Evolutionary conservation across 208 protist genomes (phyloP).

Genomic region (Borovskyia barvae): DNA sequence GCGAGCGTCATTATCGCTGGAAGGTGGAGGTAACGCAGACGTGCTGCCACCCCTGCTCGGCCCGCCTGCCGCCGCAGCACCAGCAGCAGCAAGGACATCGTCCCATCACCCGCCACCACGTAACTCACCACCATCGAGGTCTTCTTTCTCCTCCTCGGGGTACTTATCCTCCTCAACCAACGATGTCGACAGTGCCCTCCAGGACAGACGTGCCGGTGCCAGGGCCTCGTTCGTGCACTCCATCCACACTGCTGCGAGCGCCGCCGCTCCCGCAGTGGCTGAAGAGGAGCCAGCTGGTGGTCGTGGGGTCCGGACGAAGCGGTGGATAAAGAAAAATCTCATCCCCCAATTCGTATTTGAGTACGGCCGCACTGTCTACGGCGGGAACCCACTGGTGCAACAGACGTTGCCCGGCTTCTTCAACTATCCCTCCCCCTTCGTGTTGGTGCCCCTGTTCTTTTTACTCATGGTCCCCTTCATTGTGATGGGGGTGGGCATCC

Average conservation of each 20-base stretch:
- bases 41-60: background rate
- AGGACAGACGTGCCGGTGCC: background rate
- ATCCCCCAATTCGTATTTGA: constrained; percentile 34
- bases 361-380: constrained; percentile 74
- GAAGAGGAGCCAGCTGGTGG: constrained; percentile 2
- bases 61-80: background rate
- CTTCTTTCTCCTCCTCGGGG: background rate
- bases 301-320: background rate
- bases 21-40: no score
- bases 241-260: background rate
- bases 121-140: background rate
- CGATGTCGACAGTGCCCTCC: background rate
- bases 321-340: constrained; percentile 24
- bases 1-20: no score
- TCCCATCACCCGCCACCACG: background rate
- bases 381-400: constrained; percentile 68
- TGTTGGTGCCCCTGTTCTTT: constrained; percentile 54
- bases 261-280: background rate
- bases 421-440: constrained; percentile 46
- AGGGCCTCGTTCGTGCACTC: no score
- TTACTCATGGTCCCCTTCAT: constrained; percentile 54
- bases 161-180: background rate
- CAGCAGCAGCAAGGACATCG: background rate
- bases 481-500: constrained; percentile 35
- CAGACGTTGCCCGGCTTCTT: constrained; percentile 74